Percentiles rank a stretch among this genome's conserved stretches.
Evolutionary conservation across 2,329 filamentous ascomycete genomes (phyloP).

Genomic region (Colletotrichum abscissum): DNA sequence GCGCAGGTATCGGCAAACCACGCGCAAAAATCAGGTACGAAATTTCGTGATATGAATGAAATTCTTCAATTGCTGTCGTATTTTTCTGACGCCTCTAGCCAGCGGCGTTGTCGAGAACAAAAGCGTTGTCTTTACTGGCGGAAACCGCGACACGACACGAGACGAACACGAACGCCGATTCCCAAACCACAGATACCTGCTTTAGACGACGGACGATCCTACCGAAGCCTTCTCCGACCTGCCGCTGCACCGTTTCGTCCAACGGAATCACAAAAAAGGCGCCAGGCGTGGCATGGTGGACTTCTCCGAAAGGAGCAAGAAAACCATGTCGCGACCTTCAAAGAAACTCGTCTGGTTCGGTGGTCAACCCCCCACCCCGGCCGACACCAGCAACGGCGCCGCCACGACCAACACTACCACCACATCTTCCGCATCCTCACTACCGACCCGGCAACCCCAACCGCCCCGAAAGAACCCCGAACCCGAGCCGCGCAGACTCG

Average conservation of each 20-base stretch:
- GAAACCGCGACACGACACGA: conserved; percentile 3
- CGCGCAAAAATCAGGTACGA: not conserved
- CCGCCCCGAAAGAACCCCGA: not conserved
- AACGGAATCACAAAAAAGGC: too few relatives aligned
- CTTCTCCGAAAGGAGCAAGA: not conserved
- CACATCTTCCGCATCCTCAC: not conserved
- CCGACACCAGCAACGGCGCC: not conserved
- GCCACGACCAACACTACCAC: not conserved
- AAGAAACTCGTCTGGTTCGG: conserved; percentile 20
- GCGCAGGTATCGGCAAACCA: not conserved
- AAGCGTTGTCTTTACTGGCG: not conserved
- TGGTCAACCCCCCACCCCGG: not conserved
- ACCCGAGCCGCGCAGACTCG: conserved; percentile 5
- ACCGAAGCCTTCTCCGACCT: not conserved
- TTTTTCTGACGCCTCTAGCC: conserved; percentile 3
- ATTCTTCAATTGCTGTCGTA: too few relatives aligned
- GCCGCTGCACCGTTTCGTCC: not conserved
- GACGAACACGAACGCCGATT: not conserved
- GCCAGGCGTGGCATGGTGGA: conserved; percentile 5
- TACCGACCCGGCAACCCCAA: not conserved
- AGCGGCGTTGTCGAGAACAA: not conserved
- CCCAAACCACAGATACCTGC: not conserved
- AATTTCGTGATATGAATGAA: not conserved
- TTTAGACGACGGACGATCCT: not conserved
- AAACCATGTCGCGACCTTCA: conserved; percentile 24